Evolutionary conservation across 1,139 yeast genomes (phyloP), one percentile per base, ranked within the genome.

Genomic region (Tardiomyces depauwii): DNA sequence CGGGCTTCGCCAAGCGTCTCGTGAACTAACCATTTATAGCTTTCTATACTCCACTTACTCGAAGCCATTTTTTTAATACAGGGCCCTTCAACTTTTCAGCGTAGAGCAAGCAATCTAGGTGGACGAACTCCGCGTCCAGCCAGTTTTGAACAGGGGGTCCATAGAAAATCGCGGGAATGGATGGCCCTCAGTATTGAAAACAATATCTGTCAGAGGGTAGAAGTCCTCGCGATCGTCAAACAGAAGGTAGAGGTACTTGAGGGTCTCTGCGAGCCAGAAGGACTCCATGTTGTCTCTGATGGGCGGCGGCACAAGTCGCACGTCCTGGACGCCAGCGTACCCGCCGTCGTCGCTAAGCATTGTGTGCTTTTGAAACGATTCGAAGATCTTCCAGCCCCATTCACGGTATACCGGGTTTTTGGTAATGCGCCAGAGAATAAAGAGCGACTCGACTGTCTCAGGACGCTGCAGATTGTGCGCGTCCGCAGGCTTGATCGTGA

Each of bases 241-340:
- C 54, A 89, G 70, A 51, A 89, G 69, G 62, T 87, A 88, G 48
- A 89, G 71, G 63, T 89, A 89, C 64, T 89, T 89, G 60, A 89
- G 74, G 1, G 97, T 89, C 63, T 89, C 96, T 0, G 96, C 89
- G 49, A 86, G 71, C 97, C 97, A 89, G 71, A 87, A 87, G 14
- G 94, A 82, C 64, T 89, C 96, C 75, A 86, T 77, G 59, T 86
- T 86, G 64, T 89, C 95, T 46, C 76, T 67, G 53, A 61, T 64
- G 32, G 60, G 64, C 10, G 85, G 79, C 14, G 77, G 72, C 2
- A 62, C 54, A 2, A 57, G 53, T 1, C 78, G 70, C 44, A 87
- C 94, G 59, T 85, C 85, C 45, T 73, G 70, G 53, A 89, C 65
- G 5, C 85, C 76, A 1, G 87, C 73, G 63, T 79, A 88, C 2